Conservation (phyloP, 441 rosid genomes). For the Gossypium trilobum region DNA sequence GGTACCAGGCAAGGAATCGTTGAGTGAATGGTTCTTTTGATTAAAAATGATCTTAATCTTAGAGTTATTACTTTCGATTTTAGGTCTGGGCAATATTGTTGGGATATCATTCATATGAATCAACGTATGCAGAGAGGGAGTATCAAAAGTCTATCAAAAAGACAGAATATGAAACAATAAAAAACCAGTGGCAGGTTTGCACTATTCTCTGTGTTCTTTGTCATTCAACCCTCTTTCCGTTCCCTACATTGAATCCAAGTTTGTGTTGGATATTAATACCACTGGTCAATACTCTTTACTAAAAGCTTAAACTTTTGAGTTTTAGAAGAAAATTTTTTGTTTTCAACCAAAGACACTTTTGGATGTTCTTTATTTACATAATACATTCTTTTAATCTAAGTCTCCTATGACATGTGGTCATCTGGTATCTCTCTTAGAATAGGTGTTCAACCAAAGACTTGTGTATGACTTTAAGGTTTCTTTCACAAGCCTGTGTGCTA, state of each 20-base stretch:
- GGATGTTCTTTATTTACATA: not conserved
- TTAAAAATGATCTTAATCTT: slow-evolving; percentile 22
- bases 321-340: not conserved
- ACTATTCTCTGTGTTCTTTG: not conserved
- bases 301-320: not conserved
- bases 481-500: not conserved
- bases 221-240: not conserved
- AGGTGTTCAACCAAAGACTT: not conserved
- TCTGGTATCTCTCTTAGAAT: not conserved
- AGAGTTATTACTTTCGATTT: slow-evolving; percentile 19
- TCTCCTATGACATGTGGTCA: not conserved
- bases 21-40: slow-evolving; percentile 7
- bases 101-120: slow-evolving; percentile 77
- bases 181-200: slow-evolving; percentile 87
- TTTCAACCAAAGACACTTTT: not conserved
- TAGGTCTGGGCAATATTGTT: slow-evolving; percentile 85
- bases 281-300: not conserved
- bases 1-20: slow-evolving; percentile 10
- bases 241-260: not conserved
- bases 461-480: not conserved
- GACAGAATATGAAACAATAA: slow-evolving; percentile 65
- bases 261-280: not conserved
- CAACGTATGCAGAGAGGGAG: slow-evolving; percentile 86
- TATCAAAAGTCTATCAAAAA: slow-evolving; percentile 48
- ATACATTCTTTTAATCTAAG: not conserved